Conservation (phyloP, 306 rosid genomes). For the Hippophae rhamnoides region DNA sequence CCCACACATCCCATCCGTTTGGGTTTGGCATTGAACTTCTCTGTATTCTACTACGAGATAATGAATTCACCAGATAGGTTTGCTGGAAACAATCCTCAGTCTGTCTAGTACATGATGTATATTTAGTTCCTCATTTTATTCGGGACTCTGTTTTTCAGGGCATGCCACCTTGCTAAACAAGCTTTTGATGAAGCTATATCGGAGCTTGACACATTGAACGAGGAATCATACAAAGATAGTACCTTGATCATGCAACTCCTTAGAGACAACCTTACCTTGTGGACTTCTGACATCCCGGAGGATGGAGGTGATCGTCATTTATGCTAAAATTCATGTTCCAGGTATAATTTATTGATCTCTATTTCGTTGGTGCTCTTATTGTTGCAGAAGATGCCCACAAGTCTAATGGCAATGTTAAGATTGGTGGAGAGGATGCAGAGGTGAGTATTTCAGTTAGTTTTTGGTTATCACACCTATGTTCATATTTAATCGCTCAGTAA, state of each 20-base stretch:
- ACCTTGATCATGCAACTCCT: constrained; percentile 63
- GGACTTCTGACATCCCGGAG: constrained; percentile 59
- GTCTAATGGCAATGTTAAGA: too few relatives aligned
- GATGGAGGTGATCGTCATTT: constrained; percentile 35
- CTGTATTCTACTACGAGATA: constrained; percentile 70
- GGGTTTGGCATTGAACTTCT: constrained; percentile 61
- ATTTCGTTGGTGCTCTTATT: too few relatives aligned
- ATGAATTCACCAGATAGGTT: constrained; percentile 64
- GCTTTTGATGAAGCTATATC: constrained; percentile 40
- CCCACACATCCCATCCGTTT: constrained; percentile 57
- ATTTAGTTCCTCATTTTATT: not conserved
- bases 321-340: too few relatives aligned
- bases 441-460: too few relatives aligned
- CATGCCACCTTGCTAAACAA: constrained; percentile 34
- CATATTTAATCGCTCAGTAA: too few relatives aligned
- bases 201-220: constrained; percentile 31
- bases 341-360: too few relatives aligned
- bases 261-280: constrained; percentile 63
- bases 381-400: too few relatives aligned
- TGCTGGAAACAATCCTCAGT: not conserved
- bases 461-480: too few relatives aligned
- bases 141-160: constrained; percentile 18
- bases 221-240: constrained; percentile 65
- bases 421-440: too few relatives aligned
- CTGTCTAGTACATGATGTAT: too few relatives aligned